Evolutionary conservation across 208 protist genomes (phyloP).

Genomic region (Leishmania major): DNA sequence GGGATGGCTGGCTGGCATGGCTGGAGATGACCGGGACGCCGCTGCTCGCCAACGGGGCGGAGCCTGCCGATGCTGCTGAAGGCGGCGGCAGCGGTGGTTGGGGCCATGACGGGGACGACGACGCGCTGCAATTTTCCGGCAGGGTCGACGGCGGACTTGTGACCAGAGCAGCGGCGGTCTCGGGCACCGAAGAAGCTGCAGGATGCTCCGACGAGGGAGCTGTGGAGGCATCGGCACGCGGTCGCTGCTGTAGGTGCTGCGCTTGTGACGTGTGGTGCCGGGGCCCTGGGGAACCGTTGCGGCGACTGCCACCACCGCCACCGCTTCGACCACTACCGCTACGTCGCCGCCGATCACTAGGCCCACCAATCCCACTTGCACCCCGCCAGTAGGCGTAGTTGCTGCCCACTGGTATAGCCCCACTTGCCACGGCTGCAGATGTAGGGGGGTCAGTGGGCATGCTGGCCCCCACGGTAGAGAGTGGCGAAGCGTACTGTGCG

Average conservation of each 20-base stretch:
- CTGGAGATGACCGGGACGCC: background rate
- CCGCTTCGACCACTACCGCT: conserved; percentile 9
- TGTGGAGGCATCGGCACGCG: background rate
- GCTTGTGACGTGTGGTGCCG: background rate
- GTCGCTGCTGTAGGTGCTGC: background rate
- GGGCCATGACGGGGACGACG: background rate
- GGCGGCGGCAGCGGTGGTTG: conserved; percentile 1
- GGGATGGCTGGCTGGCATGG: conserved; percentile 1
- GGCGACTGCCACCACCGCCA: background rate
- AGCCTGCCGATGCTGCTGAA: background rate
- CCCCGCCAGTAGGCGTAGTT: conserved; percentile 14
- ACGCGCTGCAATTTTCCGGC: background rate
- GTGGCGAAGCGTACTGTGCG: background rate
- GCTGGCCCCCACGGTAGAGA: background rate
- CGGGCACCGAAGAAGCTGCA: background rate
- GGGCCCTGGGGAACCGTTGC: background rate
- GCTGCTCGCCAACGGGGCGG: background rate
- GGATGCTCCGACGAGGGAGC: background rate
- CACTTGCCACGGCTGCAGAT: background rate
- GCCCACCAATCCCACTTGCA: background rate
- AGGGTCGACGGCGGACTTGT: background rate
- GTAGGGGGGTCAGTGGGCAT: background rate
- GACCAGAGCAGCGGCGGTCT: background rate
- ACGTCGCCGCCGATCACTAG: conserved; percentile 2
- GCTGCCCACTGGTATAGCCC: background rate